Base-by-base conservation (phyloP, 1,139 yeast species). In the Debaryomyces sp. region DNA sequence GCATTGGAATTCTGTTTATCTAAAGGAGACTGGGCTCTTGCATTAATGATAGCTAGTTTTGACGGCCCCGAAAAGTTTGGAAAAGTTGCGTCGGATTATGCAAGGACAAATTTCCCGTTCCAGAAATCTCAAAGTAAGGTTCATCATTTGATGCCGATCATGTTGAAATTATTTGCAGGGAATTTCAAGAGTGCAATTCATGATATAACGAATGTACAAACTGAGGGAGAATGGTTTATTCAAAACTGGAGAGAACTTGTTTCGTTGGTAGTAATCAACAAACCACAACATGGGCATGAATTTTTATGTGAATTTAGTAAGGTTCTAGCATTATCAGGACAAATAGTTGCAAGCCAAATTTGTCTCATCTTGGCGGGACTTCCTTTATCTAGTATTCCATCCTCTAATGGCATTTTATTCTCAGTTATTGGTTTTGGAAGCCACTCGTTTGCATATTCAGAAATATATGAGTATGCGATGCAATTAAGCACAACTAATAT, bases 21-120 rank as follows among this genome's bases (percentile, higher is more conserved):
- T 2, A 79, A 81, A 50, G 81, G 84, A 12, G 89, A 89, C 54
- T 91, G 91, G 88, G 83, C 96, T 0, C 75, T 91, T 63, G 88
- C 96, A 0, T 65, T 92, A 48, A 67, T 90, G 36, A 71, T 92
- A 49, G 85, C 96, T 1, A 80, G 86, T 50, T 68, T 89, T 13
- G 68, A 82, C 29, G 87, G 95, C 1, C 78, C 80, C 13, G 84
- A 81, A 4, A 74, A 76, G 43, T 87, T 90, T 80, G 70, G 82
- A 6, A 72, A 75, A 29, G 78, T 86, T 10, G 86, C 86, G 1
- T 56, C 71, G 4, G 80, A 73, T 48, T 76, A 66, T 51, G 75
- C 79, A 2, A 61, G 78, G 43, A 60, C 60, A 21, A 60, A 63
- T 4, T 75, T 70, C 54, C 68, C 77, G 42, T 60, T 68, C 55